Base-by-base conservation (phyloP, 352 stramenopile genomes). In the Pythium oligandrum region DNA sequence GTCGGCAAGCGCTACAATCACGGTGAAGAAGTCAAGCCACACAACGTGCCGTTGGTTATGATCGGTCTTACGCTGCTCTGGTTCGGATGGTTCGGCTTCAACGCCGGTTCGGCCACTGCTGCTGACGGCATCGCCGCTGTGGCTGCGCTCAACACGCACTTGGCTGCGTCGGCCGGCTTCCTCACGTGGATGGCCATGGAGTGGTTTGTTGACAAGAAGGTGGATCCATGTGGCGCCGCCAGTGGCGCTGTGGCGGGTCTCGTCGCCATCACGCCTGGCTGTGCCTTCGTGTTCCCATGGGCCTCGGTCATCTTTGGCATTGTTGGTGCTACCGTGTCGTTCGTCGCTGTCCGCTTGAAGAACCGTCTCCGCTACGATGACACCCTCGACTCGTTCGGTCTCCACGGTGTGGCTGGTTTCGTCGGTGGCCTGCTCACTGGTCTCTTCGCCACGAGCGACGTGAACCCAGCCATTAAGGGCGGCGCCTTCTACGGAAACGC, bases 81-180 rank as follows among this genome's bases (percentile, higher is more conserved):
- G 84, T 89, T 89, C 43, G 84, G 84, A n/a, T 94, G 84, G 82
- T 92, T 90, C 48, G 83, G 84, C 34, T 94, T 94, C 59, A 92
- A 91, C 54, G 79, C 71, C 30, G 82, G 82, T 36, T 90, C 78
- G 5, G 57, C 75, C n/a, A 70, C 64, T 39, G 73, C 68, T 2
- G 78, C 80, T 1, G 77, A 90, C 47, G 68, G 70, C 6, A 78
- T 90, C 50, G 82, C 84, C 6, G 76, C 76, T 3, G 77, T 72
- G 10, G 82, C 80, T 42, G 78, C 67, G 6, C 73, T 94, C 54
- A 90, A 89, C 70, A 90, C 78, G 8, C 79, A 91, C 52, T 42
- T 92, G 46, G 78, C 76, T 11, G 58, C 73, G 8, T 78, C 65
- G 30, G 71, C 78, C 0, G 81, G 81, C 2, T 86, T 88, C 53